Conservation (phyloP, 352 stramenopile genomes). For the Globisporangium sylvaticum region DNA sequence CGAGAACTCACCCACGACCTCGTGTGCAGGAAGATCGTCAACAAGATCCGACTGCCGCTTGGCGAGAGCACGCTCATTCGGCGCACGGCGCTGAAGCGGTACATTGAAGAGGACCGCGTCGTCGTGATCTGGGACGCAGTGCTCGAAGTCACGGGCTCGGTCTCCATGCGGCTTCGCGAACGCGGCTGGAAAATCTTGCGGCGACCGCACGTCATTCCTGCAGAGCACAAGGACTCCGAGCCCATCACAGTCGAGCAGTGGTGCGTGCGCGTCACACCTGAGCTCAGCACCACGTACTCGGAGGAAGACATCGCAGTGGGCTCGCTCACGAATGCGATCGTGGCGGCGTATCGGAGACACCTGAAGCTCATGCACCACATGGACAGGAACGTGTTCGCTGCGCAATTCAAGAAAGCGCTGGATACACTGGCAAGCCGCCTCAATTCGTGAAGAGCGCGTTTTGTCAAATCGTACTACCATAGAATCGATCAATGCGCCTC, state of each 20-base stretch:
- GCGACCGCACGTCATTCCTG: neutral
- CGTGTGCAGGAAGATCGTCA: conserved; percentile 6
- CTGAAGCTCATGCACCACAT: neutral
- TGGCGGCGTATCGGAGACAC: conserved; percentile 36
- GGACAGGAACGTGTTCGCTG: conserved; percentile 27
- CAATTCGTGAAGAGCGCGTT: neutral
- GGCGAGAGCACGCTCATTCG: conserved; percentile 1
- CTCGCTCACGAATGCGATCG: conserved; percentile 43
- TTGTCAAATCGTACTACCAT: too few species aligned
- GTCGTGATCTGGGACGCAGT: conserved; percentile 10
- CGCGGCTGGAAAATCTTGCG: conserved; percentile 11
- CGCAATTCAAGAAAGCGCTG: neutral
- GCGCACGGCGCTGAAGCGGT: conserved; percentile 6
- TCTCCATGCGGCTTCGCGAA: conserved; percentile 10
- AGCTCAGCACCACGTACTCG: conserved; percentile 5
- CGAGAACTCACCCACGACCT: conserved; percentile 2
- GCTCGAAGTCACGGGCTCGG: conserved; percentile 4
- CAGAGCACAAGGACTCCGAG: neutral
- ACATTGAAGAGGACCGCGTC: conserved; percentile 1
- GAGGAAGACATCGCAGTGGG: conserved; percentile 22
- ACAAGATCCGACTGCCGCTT: conserved; percentile 3
- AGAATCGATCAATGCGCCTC: too few species aligned
- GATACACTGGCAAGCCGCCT: neutral
- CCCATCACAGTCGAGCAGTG: conserved; percentile 2
- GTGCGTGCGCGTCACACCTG: conserved; percentile 6